Evolutionary conservation across 495 filamentous ascomycete species (phyloP), one percentile per base, ranked within the genome.

Genomic region (Aspergillus egyptiacus): DNA sequence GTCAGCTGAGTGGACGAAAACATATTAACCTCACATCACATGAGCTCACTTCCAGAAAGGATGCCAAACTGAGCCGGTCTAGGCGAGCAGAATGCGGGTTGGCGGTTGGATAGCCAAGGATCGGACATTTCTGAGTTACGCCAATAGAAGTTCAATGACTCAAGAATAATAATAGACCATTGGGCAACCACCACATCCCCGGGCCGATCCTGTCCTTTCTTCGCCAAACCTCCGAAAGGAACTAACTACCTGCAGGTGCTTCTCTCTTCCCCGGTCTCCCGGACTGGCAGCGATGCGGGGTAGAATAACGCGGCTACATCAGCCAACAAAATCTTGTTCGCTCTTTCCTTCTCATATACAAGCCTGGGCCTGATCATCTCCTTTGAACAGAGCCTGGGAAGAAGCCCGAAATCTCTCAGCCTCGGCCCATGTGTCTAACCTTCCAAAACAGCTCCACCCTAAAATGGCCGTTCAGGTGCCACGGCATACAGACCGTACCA

Each of bases 361-460:
- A 15, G 3, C n/a, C 3, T 37, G 15, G 15, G 5, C 8, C 7
- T 22, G 35, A 18, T 37, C 35, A 7, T 5, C 35, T 33, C 3
- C 18, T 31, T 20, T 31, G 9, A 31, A 31, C 10, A 23, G 11
- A 9, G 27, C 41, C 10, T 33, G 18, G n/a, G 17, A n/a, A n/a
- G n/a, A n/a, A n/a, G n/a, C n/a, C n/a, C n/a, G 30, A n/a, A 31
- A 4, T 7, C 41, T 31, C 2, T 6, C 14, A 5, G 41, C 41
- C 41, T 45, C 41, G 41, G 41, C 27, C 22, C 41, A 45, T 23
- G 27, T 45, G 41, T 33, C 2, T 45, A 15, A 25, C 2, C 27
- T 19, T 32, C 11, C 41, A 32, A n/a, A 20, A 32, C 7, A 2
- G 27, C 13, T 13, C n/a, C n/a, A n/a, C n/a, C n/a, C n/a, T n/a